Evolutionary conservation across 164 flowering plant species (phyloP), one percentile per base, ranked within the genome.

Genomic region (Tetracentron sinense): DNA sequence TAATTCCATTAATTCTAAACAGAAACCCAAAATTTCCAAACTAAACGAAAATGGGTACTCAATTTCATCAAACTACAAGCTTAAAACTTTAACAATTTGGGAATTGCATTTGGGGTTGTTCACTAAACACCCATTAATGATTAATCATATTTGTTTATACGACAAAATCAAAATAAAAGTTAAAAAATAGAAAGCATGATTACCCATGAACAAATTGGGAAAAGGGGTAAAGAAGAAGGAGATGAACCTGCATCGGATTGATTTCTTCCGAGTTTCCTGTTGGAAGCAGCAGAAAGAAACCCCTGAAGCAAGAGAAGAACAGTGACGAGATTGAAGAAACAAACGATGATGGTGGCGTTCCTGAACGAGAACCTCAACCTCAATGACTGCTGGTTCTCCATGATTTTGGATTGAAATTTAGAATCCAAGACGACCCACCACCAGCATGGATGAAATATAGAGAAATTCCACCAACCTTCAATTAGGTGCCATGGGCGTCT

Each of bases 341-440:
- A 87, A 54, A 89, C 66, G 2, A 80, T 11, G 38, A 87, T 70
- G 0, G 98, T 87, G 0, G 92, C 92, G 70, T 75, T 89, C 75
- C 79, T 86, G 82, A 79, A 89, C 11, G 94, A 81, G 42, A 89
- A 57, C 19, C 78, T 72, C 55, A 72, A 15, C 55, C 77, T 78
- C 86, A 86, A 79, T 42, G 79, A 48, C 54, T 84, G 95, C 59
- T 78, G 85, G 50, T 50, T 70, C 62, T 82, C 83, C 85, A 79
- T 72, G 42, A 22, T 47, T 62, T n/a, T n/a, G n/a, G 66, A 38
- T 4, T 12, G 15, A 38, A 38, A n/a, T n/a, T 38, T 38, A 38
- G 44, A 1, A 38, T 38, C 44, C 8, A 38, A 3, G 44, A 38
- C 8, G 44, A 38, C 44, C 44, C 8, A 38, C 44, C 4, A 3